Percentiles rank a stretch among this genome's conserved stretches.
Evolutionary conservation across 1,139 yeast species (phyloP).

Genomic region (Debaryomyces robertsiae): DNA sequence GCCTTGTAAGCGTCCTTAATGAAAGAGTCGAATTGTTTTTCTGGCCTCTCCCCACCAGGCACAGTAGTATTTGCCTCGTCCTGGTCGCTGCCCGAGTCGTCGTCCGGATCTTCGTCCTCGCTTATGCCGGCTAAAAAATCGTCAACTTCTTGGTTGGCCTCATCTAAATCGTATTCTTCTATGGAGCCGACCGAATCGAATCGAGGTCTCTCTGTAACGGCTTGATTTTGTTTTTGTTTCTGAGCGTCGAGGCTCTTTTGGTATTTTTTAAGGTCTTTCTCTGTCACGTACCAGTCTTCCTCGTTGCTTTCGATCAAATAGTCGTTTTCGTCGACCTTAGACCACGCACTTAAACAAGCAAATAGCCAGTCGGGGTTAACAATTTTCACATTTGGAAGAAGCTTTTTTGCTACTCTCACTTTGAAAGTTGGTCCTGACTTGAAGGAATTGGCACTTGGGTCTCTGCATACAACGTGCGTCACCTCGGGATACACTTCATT

Average conservation of each 20-base stretch:
- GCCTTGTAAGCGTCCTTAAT: conserved; percentile 33
- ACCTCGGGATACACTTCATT: conserved; percentile 72
- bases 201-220: conserved; percentile 23
- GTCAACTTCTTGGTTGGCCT: conserved; percentile 60
- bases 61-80: conserved; percentile 15
- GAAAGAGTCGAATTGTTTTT: conserved; percentile 27
- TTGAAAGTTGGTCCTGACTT: conserved; percentile 57
- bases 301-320: conserved; percentile 55
- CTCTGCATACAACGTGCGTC: conserved; percentile 85
- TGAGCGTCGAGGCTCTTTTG: conserved; percentile 32
- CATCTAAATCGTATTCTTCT: conserved; percentile 52
- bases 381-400: conserved; percentile 67
- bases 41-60: conserved; percentile 12
- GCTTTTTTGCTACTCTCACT: conserved; percentile 71
- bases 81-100: conserved; percentile 25
- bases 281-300: conserved; percentile 44
- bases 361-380: conserved; percentile 95
- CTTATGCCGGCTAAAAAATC: conserved; percentile 60
- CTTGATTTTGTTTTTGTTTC: conserved; percentile 16
- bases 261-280: conserved; percentile 47
- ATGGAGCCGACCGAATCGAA: conserved; percentile 33
- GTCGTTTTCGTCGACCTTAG: conserved; percentile 62
- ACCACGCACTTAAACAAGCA: conserved; percentile 82
- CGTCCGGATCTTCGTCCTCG: conserved; percentile 47
- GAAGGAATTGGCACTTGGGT: conserved; percentile 54